Percentiles rank a stretch among this genome's conserved stretches.
These are phyloP conservation scores for Blastocrithidia nonstop DNA, from an alignment of 208 protist species.

Conservation along the genomic window DNA sequence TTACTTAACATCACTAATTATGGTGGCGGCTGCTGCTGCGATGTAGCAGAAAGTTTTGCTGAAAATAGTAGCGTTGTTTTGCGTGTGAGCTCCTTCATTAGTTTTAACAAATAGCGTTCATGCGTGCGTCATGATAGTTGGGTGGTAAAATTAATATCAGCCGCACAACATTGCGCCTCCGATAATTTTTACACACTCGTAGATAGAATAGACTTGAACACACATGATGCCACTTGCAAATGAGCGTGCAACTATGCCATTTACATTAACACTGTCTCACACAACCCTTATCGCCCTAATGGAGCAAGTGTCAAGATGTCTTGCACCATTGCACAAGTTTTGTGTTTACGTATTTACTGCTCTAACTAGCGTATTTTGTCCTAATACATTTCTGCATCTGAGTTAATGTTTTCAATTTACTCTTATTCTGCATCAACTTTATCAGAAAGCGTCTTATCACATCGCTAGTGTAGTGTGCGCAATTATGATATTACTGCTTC, in stretches of 20 bases:
- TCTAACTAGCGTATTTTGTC: too few relatives aligned
- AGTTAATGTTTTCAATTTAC: too few relatives aligned
- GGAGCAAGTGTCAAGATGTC: too few relatives aligned
- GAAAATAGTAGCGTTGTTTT: background rate
- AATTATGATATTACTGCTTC: too few relatives aligned
- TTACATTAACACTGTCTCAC: constrained; percentile 14
- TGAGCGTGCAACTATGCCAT: constrained; percentile 35
- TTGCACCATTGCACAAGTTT: too few relatives aligned
- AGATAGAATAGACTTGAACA: constrained; percentile 25
- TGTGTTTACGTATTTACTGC: too few relatives aligned
- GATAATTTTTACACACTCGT: constrained; percentile 23
- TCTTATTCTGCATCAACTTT: too few relatives aligned
- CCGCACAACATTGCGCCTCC: constrained; percentile 21
- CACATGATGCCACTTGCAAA: constrained; percentile 17
- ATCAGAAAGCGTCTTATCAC: too few relatives aligned
- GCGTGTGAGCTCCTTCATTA: constrained; percentile 8
- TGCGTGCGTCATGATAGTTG: constrained; percentile 16
- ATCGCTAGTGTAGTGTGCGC: too few relatives aligned
- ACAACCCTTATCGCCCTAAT: too few relatives aligned
- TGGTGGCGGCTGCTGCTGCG: constrained; percentile 6
- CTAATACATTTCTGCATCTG: too few relatives aligned
- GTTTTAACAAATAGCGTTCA: constrained; percentile 10
- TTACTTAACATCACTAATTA: constrained; percentile 7
- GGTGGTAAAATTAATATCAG: constrained; percentile 28
- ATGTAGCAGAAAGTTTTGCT: constrained; percentile 3